Evolutionary conservation across 2,329 filamentous ascomycete genomes (phyloP).

Genomic region (Ophiocordyceps camponoti-rufipedis): DNA sequence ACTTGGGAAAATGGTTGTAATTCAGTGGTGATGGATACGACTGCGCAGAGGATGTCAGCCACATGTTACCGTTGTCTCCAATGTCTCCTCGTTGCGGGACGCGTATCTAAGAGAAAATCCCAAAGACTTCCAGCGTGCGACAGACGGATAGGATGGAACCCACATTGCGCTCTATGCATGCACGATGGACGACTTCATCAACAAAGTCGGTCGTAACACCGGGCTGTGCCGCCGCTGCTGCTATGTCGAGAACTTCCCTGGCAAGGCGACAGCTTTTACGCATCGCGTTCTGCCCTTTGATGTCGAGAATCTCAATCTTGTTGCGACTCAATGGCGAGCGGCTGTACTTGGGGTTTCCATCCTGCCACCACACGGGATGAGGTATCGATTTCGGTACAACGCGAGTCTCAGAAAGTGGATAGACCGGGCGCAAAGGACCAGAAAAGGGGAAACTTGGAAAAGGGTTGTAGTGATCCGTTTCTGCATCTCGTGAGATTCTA

Average conservation of each 20-base stretch:
- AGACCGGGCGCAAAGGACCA: slow-evolving; percentile 68
- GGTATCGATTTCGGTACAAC: slow-evolving; percentile 63
- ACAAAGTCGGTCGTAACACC: slow-evolving; percentile 92
- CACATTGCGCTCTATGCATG: slow-evolving; percentile 82
- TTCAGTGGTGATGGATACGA: slow-evolving; percentile 90
- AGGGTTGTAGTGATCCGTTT: slow-evolving; percentile 76
- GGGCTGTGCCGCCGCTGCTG: slow-evolving; percentile 66
- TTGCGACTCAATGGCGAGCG: slow-evolving; percentile 48
- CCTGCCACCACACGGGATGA: slow-evolving; percentile 72
- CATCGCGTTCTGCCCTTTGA: slow-evolving; percentile 73
- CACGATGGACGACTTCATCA: slow-evolving; percentile 87
- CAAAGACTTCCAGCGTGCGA: too few species aligned
- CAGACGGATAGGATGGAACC: slow-evolving; percentile 13
- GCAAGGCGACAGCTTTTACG: slow-evolving; percentile 76
- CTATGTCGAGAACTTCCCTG: slow-evolving; percentile 83
- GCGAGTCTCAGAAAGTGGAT: slow-evolving; percentile 58
- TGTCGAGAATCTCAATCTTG: slow-evolving; percentile 68
- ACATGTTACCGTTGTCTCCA: background rate
- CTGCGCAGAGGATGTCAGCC: slow-evolving; percentile 25
- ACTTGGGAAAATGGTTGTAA: slow-evolving; percentile 95
- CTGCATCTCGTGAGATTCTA: slow-evolving; percentile 70
- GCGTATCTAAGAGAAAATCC: background rate
- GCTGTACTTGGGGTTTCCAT: slow-evolving; percentile 54
- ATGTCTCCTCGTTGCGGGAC: too few species aligned
- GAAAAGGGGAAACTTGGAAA: slow-evolving; percentile 78